Evolutionary conservation across 169 alveolate genomes (phyloP), one percentile per base, ranked within the genome.

Genomic region (Theileria annulata): DNA sequence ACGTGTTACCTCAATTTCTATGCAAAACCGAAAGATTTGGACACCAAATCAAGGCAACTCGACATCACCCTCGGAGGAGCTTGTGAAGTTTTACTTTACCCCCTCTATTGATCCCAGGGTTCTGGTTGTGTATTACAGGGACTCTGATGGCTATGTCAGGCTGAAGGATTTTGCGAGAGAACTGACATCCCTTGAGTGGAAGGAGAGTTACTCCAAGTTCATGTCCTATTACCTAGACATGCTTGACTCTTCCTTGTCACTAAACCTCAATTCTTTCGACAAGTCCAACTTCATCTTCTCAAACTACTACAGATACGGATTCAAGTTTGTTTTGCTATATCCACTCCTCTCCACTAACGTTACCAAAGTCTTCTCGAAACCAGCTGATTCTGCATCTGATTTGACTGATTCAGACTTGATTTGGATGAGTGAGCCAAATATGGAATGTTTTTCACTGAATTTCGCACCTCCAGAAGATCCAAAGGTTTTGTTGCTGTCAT

Each of bases 401-500:
- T 2, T 42, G 51, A 8, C 51, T 3, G 51, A 42, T 8, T 42
- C 37, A 4, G 48, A 62, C 3, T 23, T 62, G 48, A 27, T 62
- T 17, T 62, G 71, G 71, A 19, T 17, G 48, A 9, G 48, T 21
- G 48, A 15, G 37, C 21, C 37, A 3, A 6, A 23, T n/a, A 21
- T 23, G 25, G 25, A 37, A 6, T 62, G 37, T 37, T 62, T 62
- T 37, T 28, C 31, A 2, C 5, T 30, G 48, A 35, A 62, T 21
- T 62, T 62, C 31, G 71, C 71, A 21, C 71, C 71, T 19, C 23
- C 25, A 21, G 71, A n/a, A 15, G 71, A 62, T 47, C 71, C 71
- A 4, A 62, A 62, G 48, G 71, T 62, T 17, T 31, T 62, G 48
- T 15, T 62, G 71, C 42, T 62, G 12, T 62, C 27, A 4, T 30